These are phyloP conservation scores for Sequoiadendron giganteum DNA, from an alignment of 75 land plant species.

Conservation along the genomic window DNA sequence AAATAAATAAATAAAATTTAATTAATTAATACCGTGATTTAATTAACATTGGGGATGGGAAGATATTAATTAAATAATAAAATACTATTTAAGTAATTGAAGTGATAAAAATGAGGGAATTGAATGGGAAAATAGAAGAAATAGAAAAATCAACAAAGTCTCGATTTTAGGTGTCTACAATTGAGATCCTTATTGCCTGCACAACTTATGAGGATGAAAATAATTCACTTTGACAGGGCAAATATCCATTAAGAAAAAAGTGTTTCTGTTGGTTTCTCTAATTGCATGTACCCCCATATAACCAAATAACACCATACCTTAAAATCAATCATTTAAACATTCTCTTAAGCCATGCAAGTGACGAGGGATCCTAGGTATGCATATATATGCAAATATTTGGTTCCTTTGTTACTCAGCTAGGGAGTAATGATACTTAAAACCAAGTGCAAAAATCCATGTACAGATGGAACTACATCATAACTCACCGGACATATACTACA, in stretches of 20 bases:
- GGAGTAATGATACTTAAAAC: neutral
- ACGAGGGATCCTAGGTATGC: too few relatives aligned
- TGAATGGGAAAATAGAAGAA: too few relatives aligned
- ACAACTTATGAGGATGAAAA: neutral
- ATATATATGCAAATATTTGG: neutral
- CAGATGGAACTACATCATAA: neutral
- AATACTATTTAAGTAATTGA: too few relatives aligned
- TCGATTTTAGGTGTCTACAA: too few relatives aligned
- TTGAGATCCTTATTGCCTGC: neutral
- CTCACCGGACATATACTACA: constrained; percentile 16
- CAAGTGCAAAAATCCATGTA: neutral
- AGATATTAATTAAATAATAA: too few relatives aligned
- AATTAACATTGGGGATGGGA: too few relatives aligned
- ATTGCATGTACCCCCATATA: neutral
- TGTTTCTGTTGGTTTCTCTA: neutral
- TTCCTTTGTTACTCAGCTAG: neutral
- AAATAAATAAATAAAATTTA: too few relatives aligned
- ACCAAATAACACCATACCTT: neutral
- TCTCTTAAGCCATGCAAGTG: neutral
- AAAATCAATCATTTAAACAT: neutral
- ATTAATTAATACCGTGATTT: too few relatives aligned
- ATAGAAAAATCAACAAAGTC: too few relatives aligned
- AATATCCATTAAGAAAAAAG: neutral
- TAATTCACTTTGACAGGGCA: neutral
- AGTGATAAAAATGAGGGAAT: too few relatives aligned